Conservation (phyloP, 148 eudicot species). For the Vaccinium darrowii region DNA sequence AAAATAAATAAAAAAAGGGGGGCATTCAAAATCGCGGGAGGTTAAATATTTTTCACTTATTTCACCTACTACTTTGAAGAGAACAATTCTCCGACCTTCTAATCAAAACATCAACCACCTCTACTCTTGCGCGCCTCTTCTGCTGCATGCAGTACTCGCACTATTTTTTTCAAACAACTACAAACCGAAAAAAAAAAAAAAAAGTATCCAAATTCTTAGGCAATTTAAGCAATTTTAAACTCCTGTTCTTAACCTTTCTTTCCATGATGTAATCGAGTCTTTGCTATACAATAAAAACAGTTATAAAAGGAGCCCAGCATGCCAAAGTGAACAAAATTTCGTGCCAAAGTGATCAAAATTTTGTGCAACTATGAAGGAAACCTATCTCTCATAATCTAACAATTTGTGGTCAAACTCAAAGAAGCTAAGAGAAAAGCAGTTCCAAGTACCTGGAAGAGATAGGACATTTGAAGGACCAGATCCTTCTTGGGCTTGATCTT, state of each 20-base stretch:
- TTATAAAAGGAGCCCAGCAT: too few species aligned
- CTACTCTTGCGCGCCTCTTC: background rate
- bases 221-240: background rate
- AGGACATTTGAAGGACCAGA: constrained; percentile 55
- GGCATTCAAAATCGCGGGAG: background rate
- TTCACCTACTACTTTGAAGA: background rate
- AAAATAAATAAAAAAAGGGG: too few species aligned
- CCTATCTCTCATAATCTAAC: background rate
- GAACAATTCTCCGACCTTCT: background rate
- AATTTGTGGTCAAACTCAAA: background rate
- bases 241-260: background rate
- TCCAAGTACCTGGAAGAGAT: constrained; percentile 69
- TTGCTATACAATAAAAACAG: background rate
- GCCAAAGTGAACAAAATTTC: background rate
- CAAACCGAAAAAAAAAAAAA: background rate
- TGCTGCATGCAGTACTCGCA: background rate
- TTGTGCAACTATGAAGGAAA: background rate
- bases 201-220: background rate
- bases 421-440: background rate
- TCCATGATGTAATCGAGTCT: background rate
- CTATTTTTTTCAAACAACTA: background rate
- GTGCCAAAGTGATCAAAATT: background rate
- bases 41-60: background rate
- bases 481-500: constrained; percentile 35
- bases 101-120: background rate